Conservation (phyloP, 2,329 filamentous ascomycete genomes). For the Herpomyces periplanetae region DNA sequence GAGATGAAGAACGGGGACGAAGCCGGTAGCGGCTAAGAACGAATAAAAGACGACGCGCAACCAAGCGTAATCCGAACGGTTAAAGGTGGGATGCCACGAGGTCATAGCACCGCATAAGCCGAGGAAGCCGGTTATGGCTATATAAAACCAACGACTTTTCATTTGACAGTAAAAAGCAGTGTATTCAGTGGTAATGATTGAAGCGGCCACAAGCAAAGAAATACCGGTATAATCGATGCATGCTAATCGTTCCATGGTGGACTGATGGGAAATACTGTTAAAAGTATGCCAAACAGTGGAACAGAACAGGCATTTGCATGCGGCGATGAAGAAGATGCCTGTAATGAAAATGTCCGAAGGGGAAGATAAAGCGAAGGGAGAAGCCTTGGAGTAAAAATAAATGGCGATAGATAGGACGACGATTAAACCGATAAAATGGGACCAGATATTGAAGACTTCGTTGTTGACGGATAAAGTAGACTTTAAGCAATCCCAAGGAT, state of each 20-base stretch:
- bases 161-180: conserved; percentile 96
- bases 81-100: conserved; percentile 86
- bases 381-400: conserved; percentile 66
- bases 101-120: conserved; percentile 60
- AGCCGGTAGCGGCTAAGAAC: conserved; percentile 47
- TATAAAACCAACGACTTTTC: conserved; percentile 45
- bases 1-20: conserved; percentile 55
- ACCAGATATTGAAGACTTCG: conserved; percentile 93
- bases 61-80: conserved; percentile 69
- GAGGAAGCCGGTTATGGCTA: conserved; percentile 35
- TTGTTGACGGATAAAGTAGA: conserved; percentile 60
- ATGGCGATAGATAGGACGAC: conserved; percentile 61
- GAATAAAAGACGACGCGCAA: conserved; percentile 66
- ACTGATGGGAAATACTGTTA: conserved; percentile 71
- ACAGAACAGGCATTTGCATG: conserved; percentile 74
- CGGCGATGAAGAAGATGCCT: conserved; percentile 76
- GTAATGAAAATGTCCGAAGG: conserved; percentile 67
- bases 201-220: conserved; percentile 64
- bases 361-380: conserved; percentile 50
- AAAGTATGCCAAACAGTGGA: conserved; percentile 94
- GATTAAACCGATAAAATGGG: conserved; percentile 55
- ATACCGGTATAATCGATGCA: conserved; percentile 97
- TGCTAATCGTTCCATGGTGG: conserved; percentile 65
- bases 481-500: conserved; percentile 49
- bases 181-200: conserved; percentile 92